Evolutionary conservation across 192 early-diverging fungal genomes (phyloP).

Genomic region (Mortierella claussenii): DNA sequence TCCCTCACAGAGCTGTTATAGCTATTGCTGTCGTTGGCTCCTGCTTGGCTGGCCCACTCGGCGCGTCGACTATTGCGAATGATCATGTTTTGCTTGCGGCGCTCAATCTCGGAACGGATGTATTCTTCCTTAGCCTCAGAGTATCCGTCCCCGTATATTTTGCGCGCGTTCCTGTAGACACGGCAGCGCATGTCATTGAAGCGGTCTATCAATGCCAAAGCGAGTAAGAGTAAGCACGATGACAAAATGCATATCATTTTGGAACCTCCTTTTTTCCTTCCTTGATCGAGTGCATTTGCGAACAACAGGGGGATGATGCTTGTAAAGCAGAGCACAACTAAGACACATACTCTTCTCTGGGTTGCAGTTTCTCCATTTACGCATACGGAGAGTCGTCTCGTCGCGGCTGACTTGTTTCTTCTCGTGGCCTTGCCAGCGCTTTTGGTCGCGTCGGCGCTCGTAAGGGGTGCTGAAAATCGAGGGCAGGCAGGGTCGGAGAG

Average conservation of each 20-base stretch:
- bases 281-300: neutral
- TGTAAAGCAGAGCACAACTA: neutral
- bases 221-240: neutral
- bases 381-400: slow-evolving; percentile 63
- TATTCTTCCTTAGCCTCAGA: slow-evolving; percentile 69
- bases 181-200: slow-evolving; percentile 79
- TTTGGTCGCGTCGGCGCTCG: slow-evolving; percentile 61
- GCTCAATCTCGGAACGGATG: slow-evolving; percentile 72
- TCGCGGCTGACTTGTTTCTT: slow-evolving; percentile 64
- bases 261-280: neutral
- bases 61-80: slow-evolving; percentile 39
- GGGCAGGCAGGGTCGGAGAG: neutral
- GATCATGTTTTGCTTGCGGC: slow-evolving; percentile 53
- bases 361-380: slow-evolving; percentile 62
- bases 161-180: slow-evolving; percentile 71
- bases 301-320: neutral
- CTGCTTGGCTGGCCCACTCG: slow-evolving; percentile 27
- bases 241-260: neutral
- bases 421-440: slow-evolving; percentile 64
- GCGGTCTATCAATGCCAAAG: slow-evolving; percentile 44
- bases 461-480: slow-evolving; percentile 54
- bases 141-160: slow-evolving; percentile 69
- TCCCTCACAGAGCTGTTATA: neutral
- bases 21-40: slow-evolving; percentile 4
- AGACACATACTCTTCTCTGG: slow-evolving; percentile 56